Base-by-base conservation (phyloP, 768 basidiomycete species). In the Amanita inopinata region DNA sequence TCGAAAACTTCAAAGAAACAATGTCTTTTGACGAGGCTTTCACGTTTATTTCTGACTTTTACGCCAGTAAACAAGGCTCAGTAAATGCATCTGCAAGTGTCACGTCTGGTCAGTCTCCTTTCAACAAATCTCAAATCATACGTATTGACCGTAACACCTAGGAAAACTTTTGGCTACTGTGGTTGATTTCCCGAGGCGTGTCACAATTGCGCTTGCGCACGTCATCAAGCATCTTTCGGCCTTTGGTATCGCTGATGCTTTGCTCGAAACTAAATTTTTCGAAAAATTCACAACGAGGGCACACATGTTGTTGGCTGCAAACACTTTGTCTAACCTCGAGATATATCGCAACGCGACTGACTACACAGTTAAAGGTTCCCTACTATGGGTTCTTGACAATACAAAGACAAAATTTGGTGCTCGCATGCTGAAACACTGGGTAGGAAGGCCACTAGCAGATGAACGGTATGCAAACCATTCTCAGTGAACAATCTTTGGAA, bases 321-420 rank as follows among this genome's bases (percentile, higher is more conserved):
- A 90, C 56, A 94, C 94, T 0, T 61, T 98, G 8, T 71, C 73
- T 9, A 97, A 96, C 56, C 60, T 94, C 62, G 93, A 98, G 59
- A 78, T 99, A n/a, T 93, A 88, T 57, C 74, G 79, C 24, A 98
- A 97, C 52, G 83, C 86, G 54, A 90, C 88, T 0, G 83, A 96
- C 56, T 74, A 73, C 42, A 76, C 73, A 8, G 65, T 71, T 14
- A 71, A 63, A 44, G 93, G 92, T 3, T 85, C 88, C 38, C 63
- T 99, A 34, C 65, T 96, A 48, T 85, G 81, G 76, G 71, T 93
- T 5, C 66, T 99, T 40, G 87, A 97, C 64, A 76, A 76, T 46
- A 94, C 91, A 23, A 75, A 76, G 49, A 97, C 94, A 2, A 78
- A 74, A 49, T 96, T 96, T 68, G 94, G 94, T 9, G 77, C 85